Conservation (phyloP, 2,329 filamentous ascomycete species). For the Conoideocrella luteorostrata region DNA sequence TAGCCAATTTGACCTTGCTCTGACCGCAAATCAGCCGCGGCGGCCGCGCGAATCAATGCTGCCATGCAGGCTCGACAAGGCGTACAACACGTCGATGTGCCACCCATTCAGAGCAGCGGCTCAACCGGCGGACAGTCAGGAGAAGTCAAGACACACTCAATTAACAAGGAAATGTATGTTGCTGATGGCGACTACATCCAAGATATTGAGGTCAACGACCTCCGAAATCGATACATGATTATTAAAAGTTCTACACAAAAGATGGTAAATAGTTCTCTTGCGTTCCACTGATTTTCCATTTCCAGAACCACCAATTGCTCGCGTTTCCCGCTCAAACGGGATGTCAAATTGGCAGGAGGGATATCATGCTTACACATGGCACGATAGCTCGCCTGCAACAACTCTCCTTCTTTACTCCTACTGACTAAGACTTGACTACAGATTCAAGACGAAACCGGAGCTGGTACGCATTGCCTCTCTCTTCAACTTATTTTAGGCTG, state of each 20-base stretch:
- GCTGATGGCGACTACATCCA: constrained; percentile 97
- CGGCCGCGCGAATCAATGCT: constrained; percentile 81
- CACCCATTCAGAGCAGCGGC: constrained; percentile 54
- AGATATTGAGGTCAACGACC: constrained; percentile 97
- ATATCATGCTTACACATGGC: constrained; percentile 67
- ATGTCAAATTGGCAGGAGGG: constrained; percentile 28
- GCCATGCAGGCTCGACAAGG: constrained; percentile 80
- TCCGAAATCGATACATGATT: constrained; percentile 92
- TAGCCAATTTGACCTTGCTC: constrained; percentile 18
- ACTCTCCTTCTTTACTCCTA: constrained; percentile 74
- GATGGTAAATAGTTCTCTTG: constrained; percentile 83
- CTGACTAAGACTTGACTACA: constrained; percentile 85
- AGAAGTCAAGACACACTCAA: constrained; percentile 9
- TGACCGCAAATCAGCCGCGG: constrained; percentile 57
- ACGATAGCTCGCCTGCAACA: constrained; percentile 54
- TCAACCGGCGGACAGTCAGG: constrained; percentile 4
- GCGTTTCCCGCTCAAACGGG: constrained; percentile 10
- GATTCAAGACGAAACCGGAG: constrained; percentile 99
- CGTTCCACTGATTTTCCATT: constrained; percentile 29
- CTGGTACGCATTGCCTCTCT: constrained; percentile 69
- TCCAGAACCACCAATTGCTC: constrained; percentile 28
- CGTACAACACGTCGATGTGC: constrained; percentile 84
- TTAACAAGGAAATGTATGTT: constrained; percentile 68
- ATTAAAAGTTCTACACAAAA: constrained; percentile 97
- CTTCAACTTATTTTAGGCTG: constrained; percentile 26